A percentile compares a stretch with the other conserved stretches of the same genome.
Evolutionary conservation across 352 stramenopile genomes (phyloP).

Genomic region (Thalassiosira livingstoniorum): DNA sequence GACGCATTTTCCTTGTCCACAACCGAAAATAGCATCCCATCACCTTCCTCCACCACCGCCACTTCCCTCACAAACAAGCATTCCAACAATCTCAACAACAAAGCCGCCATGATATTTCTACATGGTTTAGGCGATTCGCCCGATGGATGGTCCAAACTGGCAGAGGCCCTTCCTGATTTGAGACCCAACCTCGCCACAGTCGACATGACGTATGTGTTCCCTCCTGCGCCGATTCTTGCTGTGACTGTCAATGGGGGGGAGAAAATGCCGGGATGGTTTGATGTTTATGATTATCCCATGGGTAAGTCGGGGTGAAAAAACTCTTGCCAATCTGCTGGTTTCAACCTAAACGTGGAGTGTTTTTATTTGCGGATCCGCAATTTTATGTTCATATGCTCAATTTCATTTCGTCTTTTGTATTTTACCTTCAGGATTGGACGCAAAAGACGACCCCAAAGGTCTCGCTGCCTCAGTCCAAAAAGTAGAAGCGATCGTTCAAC

Average conservation of each 20-base stretch:
- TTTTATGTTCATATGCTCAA: too few species aligned
- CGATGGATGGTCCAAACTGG: slow-evolving; percentile 59
- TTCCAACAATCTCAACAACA: too few species aligned
- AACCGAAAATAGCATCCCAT: too few species aligned
- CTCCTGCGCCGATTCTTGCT: slow-evolving; percentile 65
- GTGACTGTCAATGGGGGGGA: slow-evolving; percentile 81
- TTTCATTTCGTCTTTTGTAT: too few species aligned
- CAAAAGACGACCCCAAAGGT: slow-evolving; percentile 61
- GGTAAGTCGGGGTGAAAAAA: too few species aligned
- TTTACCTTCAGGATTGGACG: slow-evolving; percentile 46
- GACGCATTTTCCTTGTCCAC: too few species aligned
- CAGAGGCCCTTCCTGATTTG: slow-evolving; percentile 46
- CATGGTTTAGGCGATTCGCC: slow-evolving; percentile 66
- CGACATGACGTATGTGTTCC: slow-evolving; percentile 64
- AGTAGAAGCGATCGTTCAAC: slow-evolving; percentile 56
- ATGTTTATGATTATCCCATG: slow-evolving; percentile 77
- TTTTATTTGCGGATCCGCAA: too few species aligned
- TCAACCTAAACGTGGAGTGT: too few species aligned
- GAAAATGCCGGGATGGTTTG: slow-evolving; percentile 82
- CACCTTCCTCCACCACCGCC: too few species aligned
- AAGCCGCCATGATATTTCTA: slow-evolving; percentile 65
- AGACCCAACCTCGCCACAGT: slow-evolving; percentile 40
- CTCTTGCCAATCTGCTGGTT: too few species aligned
- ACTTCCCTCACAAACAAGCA: too few species aligned
- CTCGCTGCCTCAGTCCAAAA: slow-evolving; percentile 46